Conservation (phyloP, 2,329 filamentous ascomycete species). For the Pyrenophora teres region DNA sequence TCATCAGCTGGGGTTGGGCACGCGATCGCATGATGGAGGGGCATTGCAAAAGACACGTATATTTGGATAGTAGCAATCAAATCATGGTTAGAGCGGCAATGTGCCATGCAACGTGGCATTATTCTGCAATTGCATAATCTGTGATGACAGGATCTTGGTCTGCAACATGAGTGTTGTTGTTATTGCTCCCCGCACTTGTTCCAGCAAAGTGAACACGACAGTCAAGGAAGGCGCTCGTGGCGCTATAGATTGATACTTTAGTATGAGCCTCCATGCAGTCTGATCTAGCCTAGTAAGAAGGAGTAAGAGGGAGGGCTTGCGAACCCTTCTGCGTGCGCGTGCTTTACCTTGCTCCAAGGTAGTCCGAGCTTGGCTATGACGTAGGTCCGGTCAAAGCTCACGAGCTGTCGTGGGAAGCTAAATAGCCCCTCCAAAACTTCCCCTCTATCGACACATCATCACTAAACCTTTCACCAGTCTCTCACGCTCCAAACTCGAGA, state of each 20-base stretch:
- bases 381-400: slow-evolving; percentile 32
- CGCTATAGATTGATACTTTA: slow-evolving; percentile 8
- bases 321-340: not conserved
- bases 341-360: slow-evolving; percentile 1
- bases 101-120: not conserved
- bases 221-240: not conserved
- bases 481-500: not conserved
- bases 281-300: not conserved
- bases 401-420: slow-evolving; percentile 23
- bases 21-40: slow-evolving; percentile 21
- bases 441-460: slow-evolving; percentile 20
- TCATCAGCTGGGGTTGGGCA: slow-evolving; percentile 27
- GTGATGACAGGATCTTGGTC: not conserved
- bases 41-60: slow-evolving; percentile 18
- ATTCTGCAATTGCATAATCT: not conserved
- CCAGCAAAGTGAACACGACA: not conserved
- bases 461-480: not conserved
- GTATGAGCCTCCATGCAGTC: slow-evolving; percentile 22
- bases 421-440: slow-evolving; percentile 43
- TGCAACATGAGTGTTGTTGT: not conserved
- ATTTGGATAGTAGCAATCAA: slow-evolving; percentile 29
- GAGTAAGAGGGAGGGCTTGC: not conserved
- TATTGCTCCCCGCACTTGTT: too few species aligned
- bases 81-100: slow-evolving; percentile 11
- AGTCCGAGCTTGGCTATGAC: slow-evolving; percentile 39